These are phyloP conservation scores for Rhynchospora tenuis DNA, from an alignment of 176 grass and related monocot genomes.

Conservation along the genomic window DNA sequence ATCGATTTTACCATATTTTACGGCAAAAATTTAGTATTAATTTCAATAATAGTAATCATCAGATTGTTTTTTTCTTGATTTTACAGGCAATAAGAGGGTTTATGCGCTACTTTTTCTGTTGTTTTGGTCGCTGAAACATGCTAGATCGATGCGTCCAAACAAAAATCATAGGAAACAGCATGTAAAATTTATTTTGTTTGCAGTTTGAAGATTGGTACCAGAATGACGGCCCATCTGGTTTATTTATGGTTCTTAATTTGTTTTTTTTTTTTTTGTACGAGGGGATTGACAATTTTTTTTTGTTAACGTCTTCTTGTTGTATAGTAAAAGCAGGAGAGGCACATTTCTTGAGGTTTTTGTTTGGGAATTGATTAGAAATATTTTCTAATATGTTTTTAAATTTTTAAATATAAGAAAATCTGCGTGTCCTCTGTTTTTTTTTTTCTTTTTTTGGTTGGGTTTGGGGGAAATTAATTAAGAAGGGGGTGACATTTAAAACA, in stretches of 20 bases:
- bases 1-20: too few species aligned
- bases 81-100: slow-evolving; percentile 14
- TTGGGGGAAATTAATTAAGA: background rate
- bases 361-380: background rate
- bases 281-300: background rate
- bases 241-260: background rate
- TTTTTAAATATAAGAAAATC: background rate
- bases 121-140: slow-evolving; percentile 25
- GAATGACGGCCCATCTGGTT: background rate
- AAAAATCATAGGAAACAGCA: background rate
- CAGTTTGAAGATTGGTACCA: background rate
- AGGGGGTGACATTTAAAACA: background rate
- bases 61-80: slow-evolving; percentile 6
- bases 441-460: background rate
- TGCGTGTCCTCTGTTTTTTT: background rate
- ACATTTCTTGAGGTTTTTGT: background rate
- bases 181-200: background rate
- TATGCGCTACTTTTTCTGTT: slow-evolving; percentile 39
- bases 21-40: background rate
- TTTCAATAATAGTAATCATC: background rate
- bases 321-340: background rate
- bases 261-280: background rate
- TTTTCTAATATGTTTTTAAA: background rate
- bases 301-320: slow-evolving; percentile 4
- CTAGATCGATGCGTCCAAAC: background rate